Evolutionary conservation across 169 alveolate genomes (phyloP), one percentile per base, ranked within the genome.

Genomic region (Theileria orientalis): DNA sequence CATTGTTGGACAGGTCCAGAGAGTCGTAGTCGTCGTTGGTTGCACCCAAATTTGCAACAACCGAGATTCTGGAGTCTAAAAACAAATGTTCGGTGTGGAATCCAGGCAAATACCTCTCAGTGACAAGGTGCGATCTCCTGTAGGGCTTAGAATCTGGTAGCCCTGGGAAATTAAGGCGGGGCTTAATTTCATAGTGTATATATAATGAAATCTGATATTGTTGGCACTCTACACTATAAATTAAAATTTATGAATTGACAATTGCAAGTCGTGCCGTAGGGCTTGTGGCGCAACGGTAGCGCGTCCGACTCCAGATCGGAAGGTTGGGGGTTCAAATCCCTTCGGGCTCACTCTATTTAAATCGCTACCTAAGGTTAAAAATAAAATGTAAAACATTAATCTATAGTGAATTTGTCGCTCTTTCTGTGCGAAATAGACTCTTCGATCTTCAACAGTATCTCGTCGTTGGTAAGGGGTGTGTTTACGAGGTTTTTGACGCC

Each of bases 221-320:
- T n/a, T n/a, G n/a, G n/a, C n/a, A n/a, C n/a, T n/a, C n/a, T 23
- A n/a, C 74, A 19, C 25, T 70, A 23, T 35, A 27, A 23, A 7
- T 25, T 40, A 54, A 3, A n/a, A 2, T n/a, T 11, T 60, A 59
- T 69, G 11, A 56, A 68, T 1, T 16, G 1, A 41, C 30, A 76
- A 52, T 54, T 3, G 41, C 19, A 25, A 13, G 25, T 37, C 52
- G 2, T 3, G 51, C 25, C 13, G 60, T 21, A 56, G 94, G 94
- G 94, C 94, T 83, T 78, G 94, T 92, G 96, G 96, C 96, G 95
- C 95, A 92, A 92, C 91, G 96, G 95, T 91, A 93, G 96, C 95
- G 96, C 96, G 94, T 92, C 94, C 93, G 96, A 93, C 96, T 93
- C 94, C 96, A 91, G 94, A 93, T 93, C 96, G 93, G 94, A 92